phyloP scores from a whole-genome alignment of 2,329 filamentous ascomycete genomes.

The Penicillium italicum region DNA sequence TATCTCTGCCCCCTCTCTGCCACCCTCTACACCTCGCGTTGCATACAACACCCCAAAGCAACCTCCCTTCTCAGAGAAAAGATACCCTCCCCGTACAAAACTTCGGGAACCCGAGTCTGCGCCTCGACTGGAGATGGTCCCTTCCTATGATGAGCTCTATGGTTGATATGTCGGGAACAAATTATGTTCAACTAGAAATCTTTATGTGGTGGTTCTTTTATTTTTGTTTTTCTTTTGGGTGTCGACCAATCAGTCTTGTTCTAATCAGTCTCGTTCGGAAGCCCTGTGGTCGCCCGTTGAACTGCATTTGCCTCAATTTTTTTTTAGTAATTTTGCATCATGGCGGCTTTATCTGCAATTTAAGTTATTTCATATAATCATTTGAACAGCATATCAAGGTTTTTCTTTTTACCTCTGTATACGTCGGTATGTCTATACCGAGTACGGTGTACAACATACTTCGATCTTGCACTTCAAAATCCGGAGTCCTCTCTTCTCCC shows the following conservation, averaged over 20 bases:
- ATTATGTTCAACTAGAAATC: slow-evolving; percentile 1
- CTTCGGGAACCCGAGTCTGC: slow-evolving; percentile 20
- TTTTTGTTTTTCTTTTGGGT: neutral
- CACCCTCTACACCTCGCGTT: slow-evolving; percentile 27
- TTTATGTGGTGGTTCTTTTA: neutral
- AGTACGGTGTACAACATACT: neutral
- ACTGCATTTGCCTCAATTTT: neutral
- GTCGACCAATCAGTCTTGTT: neutral
- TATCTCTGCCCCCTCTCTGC: slow-evolving; percentile 26
- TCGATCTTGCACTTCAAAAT: neutral
- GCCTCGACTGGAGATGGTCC: slow-evolving; percentile 32
- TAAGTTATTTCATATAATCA: neutral
- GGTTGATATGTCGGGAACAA: slow-evolving; percentile 23
- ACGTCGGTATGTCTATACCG: neutral
- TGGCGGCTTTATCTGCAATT: neutral
- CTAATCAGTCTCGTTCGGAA: neutral
- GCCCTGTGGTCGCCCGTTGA: neutral
- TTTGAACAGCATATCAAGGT: neutral
- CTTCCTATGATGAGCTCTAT: slow-evolving; percentile 41
- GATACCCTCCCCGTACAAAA: slow-evolving; percentile 17
- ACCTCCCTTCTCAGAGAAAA: slow-evolving; percentile 19
- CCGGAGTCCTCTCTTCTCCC: neutral
- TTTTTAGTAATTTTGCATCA: slow-evolving; percentile 3
- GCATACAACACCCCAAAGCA: slow-evolving; percentile 10
- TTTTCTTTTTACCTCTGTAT: neutral